Percentiles rank a stretch among this genome's conserved stretches.
Conservation (phyloP, 1,139 yeast species). For the Hyphopichia wangnamkhiaoensis region DNA sequence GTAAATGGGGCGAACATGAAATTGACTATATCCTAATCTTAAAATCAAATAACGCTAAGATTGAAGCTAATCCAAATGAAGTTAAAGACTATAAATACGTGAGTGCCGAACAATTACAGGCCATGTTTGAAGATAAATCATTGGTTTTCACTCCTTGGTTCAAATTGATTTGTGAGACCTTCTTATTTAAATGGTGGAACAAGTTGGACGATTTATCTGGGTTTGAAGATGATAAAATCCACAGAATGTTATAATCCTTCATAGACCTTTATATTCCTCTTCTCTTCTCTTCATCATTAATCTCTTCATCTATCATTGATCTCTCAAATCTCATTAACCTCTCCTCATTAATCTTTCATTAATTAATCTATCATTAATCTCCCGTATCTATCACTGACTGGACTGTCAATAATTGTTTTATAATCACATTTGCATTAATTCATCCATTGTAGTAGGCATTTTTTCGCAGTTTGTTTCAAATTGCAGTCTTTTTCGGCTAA, state of each 20-base stretch:
- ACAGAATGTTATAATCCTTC: conserved; percentile 39
- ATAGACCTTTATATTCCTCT: neutral
- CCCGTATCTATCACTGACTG: too few species aligned
- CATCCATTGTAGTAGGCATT: too few species aligned
- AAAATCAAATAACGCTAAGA: conserved; percentile 54
- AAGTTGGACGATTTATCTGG: conserved; percentile 57
- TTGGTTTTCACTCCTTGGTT: conserved; percentile 96
- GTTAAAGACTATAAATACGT: conserved; percentile 83
- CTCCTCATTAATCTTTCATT: neutral
- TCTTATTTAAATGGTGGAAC: conserved; percentile 93
- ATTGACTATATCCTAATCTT: conserved; percentile 90
- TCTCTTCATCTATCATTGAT: neutral
- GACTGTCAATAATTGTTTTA: too few species aligned
- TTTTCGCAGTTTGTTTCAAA: too few species aligned
- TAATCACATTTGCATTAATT: too few species aligned
- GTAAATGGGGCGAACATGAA: conserved; percentile 97
- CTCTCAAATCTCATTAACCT: neutral
- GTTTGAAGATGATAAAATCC: conserved; percentile 47
- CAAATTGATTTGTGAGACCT: conserved; percentile 88
- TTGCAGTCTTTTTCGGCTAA: too few species aligned
- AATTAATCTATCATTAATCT: neutral
- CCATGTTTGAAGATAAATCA: conserved; percentile 67
- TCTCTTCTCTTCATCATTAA: neutral
- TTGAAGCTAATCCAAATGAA: conserved; percentile 70
- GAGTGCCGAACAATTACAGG: conserved; percentile 60